Conservation (phyloP, 768 basidiomycete species). For the Tulasnella calospora region DNA sequence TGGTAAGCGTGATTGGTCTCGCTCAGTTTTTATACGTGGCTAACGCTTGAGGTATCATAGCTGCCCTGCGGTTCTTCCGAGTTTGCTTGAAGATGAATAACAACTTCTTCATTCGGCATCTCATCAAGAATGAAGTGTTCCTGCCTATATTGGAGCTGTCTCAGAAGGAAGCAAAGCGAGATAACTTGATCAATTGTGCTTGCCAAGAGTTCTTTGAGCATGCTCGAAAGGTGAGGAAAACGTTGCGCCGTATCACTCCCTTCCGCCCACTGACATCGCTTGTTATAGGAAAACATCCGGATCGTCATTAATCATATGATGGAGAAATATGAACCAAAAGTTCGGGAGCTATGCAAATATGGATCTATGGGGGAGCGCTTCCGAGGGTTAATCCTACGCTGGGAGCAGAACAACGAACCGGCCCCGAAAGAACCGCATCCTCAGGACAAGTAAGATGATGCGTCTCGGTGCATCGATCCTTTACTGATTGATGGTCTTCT, state of each 20-base stretch:
- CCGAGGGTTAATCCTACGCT: conserved; percentile 65
- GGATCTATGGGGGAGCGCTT: conserved; percentile 64
- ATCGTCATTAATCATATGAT: conserved; percentile 79
- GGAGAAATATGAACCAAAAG: conserved; percentile 61
- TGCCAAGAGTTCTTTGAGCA: conserved; percentile 95
- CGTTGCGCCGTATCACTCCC: background rate
- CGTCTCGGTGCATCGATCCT: conserved; percentile 45
- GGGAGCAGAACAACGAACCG: conserved; percentile 87
- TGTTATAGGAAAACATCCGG: conserved; percentile 74
- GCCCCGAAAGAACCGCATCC: conserved; percentile 41
- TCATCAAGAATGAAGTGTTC: conserved; percentile 81
- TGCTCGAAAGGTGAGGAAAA: conserved; percentile 68
- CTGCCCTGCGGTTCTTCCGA: conserved; percentile 88
- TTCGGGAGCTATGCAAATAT: conserved; percentile 59
- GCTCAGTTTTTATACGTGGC: conserved; percentile 5
- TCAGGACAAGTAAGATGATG: conserved; percentile 39
- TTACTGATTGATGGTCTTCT: conserved; percentile 23
- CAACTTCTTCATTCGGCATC: conserved; percentile 60
- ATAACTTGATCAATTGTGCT: conserved; percentile 89
- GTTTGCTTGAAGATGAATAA: conserved; percentile 79
- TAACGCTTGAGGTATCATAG: conserved; percentile 42
- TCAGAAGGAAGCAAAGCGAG: conserved; percentile 73
- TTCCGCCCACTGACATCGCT: conserved; percentile 4
- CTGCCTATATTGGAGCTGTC: conserved; percentile 79
- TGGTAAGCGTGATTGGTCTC: conserved; percentile 46